phyloP scores from a whole-genome alignment of 306 rosid genomes.

The Rosa rugosa region DNA sequence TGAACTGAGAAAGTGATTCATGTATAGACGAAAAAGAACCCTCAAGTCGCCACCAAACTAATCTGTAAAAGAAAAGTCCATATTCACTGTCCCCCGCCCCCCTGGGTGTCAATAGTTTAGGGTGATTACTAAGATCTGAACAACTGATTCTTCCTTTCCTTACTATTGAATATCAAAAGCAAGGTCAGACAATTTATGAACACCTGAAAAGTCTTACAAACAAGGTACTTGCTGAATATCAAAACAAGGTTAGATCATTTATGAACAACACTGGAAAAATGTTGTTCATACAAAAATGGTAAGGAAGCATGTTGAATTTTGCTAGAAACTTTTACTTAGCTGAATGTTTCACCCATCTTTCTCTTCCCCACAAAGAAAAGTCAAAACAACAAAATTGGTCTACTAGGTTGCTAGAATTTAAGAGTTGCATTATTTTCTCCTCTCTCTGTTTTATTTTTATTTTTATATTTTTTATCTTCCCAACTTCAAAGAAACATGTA shows the following conservation, averaged over 20 bases:
- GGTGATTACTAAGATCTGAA: not conserved
- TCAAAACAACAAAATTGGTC: too few relatives aligned
- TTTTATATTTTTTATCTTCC: not conserved
- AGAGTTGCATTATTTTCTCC: not conserved
- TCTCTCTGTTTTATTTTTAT: too few relatives aligned
- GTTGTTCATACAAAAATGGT: not conserved
- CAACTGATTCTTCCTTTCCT: not conserved
- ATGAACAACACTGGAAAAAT: not conserved
- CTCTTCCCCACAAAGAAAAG: not conserved
- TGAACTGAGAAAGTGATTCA: not conserved
- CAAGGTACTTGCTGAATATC: not conserved
- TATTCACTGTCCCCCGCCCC: too few relatives aligned
- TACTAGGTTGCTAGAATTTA: not conserved
- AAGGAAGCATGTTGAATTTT: not conserved
- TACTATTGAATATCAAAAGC: not conserved
- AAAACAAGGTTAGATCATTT: not conserved
- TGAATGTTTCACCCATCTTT: slow-evolving; percentile 3
- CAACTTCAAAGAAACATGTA: not conserved
- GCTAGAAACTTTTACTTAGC: not conserved
- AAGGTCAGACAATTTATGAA: not conserved
- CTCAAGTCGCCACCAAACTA: not conserved
- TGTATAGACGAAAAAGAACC: too few relatives aligned
- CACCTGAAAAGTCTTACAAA: not conserved
- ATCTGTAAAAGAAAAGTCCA: not conserved
- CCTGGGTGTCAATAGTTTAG: not conserved